Conservation (phyloP, 495 filamentous ascomycete genomes). For the Hypoxylon intermedium region DNA sequence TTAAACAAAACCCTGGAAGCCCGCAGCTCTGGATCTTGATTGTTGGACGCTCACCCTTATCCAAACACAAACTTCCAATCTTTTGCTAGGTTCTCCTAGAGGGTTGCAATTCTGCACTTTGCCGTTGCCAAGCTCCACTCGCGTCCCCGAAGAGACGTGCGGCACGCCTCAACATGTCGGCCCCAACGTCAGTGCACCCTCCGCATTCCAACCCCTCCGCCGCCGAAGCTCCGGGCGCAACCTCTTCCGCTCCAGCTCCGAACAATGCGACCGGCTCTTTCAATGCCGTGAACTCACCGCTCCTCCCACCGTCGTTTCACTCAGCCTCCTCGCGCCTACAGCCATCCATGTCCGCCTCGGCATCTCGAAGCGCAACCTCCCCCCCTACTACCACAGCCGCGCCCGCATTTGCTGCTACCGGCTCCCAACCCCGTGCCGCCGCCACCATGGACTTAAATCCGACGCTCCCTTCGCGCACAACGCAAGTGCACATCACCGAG, state of each 20-base stretch:
- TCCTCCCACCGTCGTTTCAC: conserved; percentile 15
- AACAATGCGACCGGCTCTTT: conserved; percentile 18
- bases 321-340: conserved; percentile 22
- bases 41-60: conserved; percentile 9
- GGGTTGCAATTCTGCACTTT: conserved; percentile 21
- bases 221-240: conserved; percentile 9
- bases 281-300: conserved; percentile 8
- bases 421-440: conserved; percentile 19
- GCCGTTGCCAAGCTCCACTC: conserved; percentile 18
- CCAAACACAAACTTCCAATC: conserved; percentile 19
- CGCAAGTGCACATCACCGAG: conserved; percentile 62
- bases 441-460: conserved; percentile 33
- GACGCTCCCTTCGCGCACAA: conserved; percentile 40
- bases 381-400: conserved; percentile 26
- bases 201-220: conserved; percentile 11
- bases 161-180: conserved; percentile 24
- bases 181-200: conserved; percentile 20
- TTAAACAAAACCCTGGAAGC: conserved; percentile 26
- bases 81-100: conserved; percentile 3
- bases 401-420: conserved; percentile 12
- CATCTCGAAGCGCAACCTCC: conserved; percentile 25
- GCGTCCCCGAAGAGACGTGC: neutral
- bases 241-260: conserved; percentile 11
- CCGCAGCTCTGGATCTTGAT: conserved; percentile 23
- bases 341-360: conserved; percentile 26